These are phyloP conservation scores for Blastobotrys elegans DNA, from an alignment of 1,139 yeast species.

Conservation along the genomic window DNA sequence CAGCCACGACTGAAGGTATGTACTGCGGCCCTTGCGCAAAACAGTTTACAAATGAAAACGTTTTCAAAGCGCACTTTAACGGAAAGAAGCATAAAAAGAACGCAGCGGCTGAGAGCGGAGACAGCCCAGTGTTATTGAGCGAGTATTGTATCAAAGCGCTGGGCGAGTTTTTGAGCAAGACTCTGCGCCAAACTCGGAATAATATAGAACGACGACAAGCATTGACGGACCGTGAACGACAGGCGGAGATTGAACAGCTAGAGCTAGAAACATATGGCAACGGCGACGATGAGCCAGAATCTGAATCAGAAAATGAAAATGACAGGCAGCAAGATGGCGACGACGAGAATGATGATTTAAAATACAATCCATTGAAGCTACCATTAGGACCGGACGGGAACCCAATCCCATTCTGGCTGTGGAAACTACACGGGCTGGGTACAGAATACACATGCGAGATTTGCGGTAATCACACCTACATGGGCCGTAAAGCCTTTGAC, in stretches of 20 bases:
- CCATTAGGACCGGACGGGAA: conserved; percentile 86
- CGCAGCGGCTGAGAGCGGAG: conserved; percentile 9
- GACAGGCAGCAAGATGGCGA: conserved; percentile 21
- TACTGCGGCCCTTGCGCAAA: conserved; percentile 66
- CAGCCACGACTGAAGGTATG: conserved; percentile 15
- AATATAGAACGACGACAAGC: conserved; percentile 64
- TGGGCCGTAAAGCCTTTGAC: conserved; percentile 68
- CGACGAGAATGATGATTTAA: conserved; percentile 21
- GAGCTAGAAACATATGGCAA: conserved; percentile 27
- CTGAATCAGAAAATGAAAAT: conserved; percentile 23
- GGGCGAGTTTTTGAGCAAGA: conserved; percentile 36
- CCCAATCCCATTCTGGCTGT: conserved; percentile 93
- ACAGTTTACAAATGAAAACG: conserved; percentile 58
- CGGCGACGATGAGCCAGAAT: conserved; percentile 18
- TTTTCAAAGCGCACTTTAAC: conserved; percentile 59
- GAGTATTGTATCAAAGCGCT: conserved; percentile 40
- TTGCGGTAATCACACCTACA: conserved; percentile 71
- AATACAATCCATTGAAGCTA: conserved; percentile 47
- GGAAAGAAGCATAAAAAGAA: conserved; percentile 77
- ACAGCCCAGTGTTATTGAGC: conserved; percentile 6
- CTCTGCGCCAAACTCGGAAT: conserved; percentile 47
- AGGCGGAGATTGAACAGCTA: conserved; percentile 48
- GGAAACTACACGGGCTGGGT: conserved; percentile 82
- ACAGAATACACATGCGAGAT: conserved; percentile 74
- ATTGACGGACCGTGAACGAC: conserved; percentile 68